Evolutionary conservation across 768 basidiomycete genomes (phyloP), one percentile per base, ranked within the genome.

Genomic region (Ephemerocybe angulata): DNA sequence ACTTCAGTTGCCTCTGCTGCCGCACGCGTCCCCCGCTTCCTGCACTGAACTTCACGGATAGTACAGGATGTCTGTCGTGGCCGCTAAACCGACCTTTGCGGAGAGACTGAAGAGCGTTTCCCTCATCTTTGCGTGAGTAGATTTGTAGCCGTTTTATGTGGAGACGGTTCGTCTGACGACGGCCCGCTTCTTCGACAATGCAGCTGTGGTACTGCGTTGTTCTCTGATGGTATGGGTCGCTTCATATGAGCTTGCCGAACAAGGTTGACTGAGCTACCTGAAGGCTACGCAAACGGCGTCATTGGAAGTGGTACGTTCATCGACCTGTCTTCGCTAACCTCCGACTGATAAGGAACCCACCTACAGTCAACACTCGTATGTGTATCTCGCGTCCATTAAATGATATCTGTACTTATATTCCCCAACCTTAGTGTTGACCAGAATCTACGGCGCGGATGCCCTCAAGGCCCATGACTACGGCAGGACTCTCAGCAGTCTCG

Each of bases 181-280:
- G n/a, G n/a, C n/a, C n/a, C n/a, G n/a, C n/a, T n/a, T n/a, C n/a
- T n/a, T n/a, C n/a, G 21, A 30, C 13, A 13, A 47, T 50, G 50
- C 58, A 90, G 89, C 15, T 92, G 90, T 66, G 90, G 90, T 64
- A 93, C 91, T 3, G 90, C 91, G 40, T 74, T 93, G 42, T 92
- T 93, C 72, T 91, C 90, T 25, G 90, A 93, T 67, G 90, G 90
- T 87, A 70, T 25, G 60, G 33, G 12, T 42, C 28, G 55, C 47
- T 30, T 10, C 7, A 53, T 12, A 1, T 31, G 8, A 50, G 19
- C 19, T 31, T 52, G 19, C 38, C 2, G 22, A 2, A 31, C 15
- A 55, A 49, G 35, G 22, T 12, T 46, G 17, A 52, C n/a, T 40
- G 50, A 54, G 8, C 49, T 35, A 46, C 53, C 46, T 46, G 49